Evolutionary conservation across 2,329 filamentous ascomycete species (phyloP).

Genomic region (Botrytis tulipae): DNA sequence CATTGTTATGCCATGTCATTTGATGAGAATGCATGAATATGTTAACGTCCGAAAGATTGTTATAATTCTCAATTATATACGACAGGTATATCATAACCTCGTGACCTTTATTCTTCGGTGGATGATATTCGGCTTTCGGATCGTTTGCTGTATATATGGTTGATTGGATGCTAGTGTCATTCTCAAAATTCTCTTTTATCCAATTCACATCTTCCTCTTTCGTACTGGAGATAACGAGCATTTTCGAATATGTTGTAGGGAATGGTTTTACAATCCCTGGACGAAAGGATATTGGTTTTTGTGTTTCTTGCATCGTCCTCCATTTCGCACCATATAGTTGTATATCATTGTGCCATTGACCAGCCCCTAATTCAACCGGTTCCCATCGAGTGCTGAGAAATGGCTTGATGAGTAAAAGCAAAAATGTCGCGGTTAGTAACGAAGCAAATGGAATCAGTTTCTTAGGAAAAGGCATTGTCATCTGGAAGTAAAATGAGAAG

Average conservation of each 20-base stretch:
- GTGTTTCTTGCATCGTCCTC: neutral
- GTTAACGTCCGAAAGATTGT: conserved; percentile 44
- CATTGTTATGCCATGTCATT: conserved; percentile 41
- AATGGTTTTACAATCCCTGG: neutral
- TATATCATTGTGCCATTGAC: neutral
- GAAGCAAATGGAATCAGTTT: conserved; percentile 1
- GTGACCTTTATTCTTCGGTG: conserved; percentile 46
- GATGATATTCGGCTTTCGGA: conserved; percentile 43
- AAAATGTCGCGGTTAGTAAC: neutral
- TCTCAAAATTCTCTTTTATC: neutral
- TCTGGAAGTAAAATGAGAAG: neutral
- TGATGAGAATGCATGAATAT: conserved; percentile 47
- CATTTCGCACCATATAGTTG: neutral
- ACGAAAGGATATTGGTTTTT: neutral
- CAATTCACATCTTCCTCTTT: conserved; percentile 12
- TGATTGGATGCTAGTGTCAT: neutral
- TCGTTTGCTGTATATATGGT: conserved; percentile 34
- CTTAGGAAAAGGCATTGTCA: conserved; percentile 9
- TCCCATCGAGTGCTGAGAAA: neutral
- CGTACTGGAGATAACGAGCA: conserved; percentile 11
- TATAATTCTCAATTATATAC: conserved; percentile 62
- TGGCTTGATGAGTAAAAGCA: neutral
- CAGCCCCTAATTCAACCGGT: neutral
- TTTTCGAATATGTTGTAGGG: conserved; percentile 9
- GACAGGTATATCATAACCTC: conserved; percentile 43